Evolutionary conservation across 2,329 filamentous ascomycete species (phyloP).

Genomic region (Clarireedia sp.): DNA sequence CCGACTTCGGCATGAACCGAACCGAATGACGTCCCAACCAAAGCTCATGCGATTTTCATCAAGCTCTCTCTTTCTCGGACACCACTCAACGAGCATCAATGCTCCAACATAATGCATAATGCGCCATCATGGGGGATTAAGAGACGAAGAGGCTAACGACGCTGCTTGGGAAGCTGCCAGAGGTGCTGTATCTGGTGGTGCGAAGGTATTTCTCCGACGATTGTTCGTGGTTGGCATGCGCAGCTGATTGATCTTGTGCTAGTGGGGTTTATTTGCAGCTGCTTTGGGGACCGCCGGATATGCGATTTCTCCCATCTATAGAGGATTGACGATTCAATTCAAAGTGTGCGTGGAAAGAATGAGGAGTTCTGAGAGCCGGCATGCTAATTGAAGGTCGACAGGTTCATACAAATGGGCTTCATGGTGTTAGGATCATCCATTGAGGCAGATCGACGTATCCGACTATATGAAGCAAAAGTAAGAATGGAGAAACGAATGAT

Average conservation of each 20-base stretch:
- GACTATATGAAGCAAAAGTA: conserved; percentile 58
- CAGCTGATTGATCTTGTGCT: conserved; percentile 9
- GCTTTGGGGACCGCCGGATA: conserved; percentile 56
- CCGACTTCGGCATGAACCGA: conserved; percentile 10
- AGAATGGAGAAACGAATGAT: conserved; percentile 56
- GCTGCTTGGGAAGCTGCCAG: conserved; percentile 65
- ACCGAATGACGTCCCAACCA: conserved; percentile 6
- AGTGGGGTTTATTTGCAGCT: conserved; percentile 63
- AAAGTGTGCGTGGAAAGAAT: conserved; percentile 53
- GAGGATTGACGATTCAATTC: conserved; percentile 65
- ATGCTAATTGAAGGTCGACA: conserved; percentile 29
- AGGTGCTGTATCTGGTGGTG: conserved; percentile 58
- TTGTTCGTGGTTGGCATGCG: background rate
- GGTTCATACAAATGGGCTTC: conserved; percentile 63
- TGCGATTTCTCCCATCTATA: conserved; percentile 61
- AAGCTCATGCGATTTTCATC: background rate
- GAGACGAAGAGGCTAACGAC: conserved; percentile 57
- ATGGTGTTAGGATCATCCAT: conserved; percentile 76
- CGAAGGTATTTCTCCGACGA: conserved; percentile 42
- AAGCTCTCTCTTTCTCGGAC: background rate
- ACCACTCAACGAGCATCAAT: conserved; percentile 8
- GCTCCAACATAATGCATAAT: conserved; percentile 27
- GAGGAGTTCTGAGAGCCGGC: background rate
- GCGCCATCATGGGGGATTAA: conserved; percentile 48
- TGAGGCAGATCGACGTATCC: conserved; percentile 62